A percentile compares a stretch with the other conserved stretches of the same genome.
Evolutionary conservation across 2,329 filamentous ascomycete genomes (phyloP).

Genomic region (Fusarium fujikuroi): DNA sequence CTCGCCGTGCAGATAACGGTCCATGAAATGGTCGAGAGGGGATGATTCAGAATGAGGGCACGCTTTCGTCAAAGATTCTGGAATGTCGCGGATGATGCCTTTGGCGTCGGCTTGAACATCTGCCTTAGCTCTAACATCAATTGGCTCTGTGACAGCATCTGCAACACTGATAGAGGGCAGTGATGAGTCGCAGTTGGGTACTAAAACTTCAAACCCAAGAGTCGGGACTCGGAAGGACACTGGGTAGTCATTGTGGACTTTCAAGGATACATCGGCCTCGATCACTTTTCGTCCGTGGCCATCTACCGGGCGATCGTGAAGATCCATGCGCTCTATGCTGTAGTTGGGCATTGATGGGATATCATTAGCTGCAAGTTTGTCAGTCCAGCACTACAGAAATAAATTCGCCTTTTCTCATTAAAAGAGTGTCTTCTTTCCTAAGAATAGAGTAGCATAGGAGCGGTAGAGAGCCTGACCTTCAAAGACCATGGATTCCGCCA

Average conservation of each 20-base stretch:
- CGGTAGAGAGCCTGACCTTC: constrained; percentile 82
- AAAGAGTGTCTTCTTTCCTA: constrained; percentile 66
- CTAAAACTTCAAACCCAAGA: constrained; percentile 84
- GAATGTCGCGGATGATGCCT: constrained; percentile 78
- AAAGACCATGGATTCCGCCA: constrained; percentile 81
- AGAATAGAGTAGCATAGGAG: constrained; percentile 69
- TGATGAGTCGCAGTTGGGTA: constrained; percentile 79
- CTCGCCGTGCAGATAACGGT: constrained; percentile 82
- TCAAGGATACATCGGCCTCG: constrained; percentile 80
- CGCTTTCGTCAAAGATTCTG: constrained; percentile 74
- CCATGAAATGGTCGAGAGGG: constrained; percentile 84
- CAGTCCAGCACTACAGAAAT: constrained; percentile 43
- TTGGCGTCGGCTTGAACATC: constrained; percentile 76
- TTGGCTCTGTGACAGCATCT: constrained; percentile 73
- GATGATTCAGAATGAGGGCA: constrained; percentile 84
- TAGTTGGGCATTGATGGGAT: constrained; percentile 84
- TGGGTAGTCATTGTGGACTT: constrained; percentile 80
- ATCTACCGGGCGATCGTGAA: constrained; percentile 73
- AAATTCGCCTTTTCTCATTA: constrained; percentile 43
- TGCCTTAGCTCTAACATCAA: constrained; percentile 74
- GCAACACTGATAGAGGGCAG: constrained; percentile 83
- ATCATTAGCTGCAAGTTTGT: constrained; percentile 65
- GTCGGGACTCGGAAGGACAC: constrained; percentile 80
- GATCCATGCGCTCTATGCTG: constrained; percentile 82
- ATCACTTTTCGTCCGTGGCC: constrained; percentile 70